Base-by-base conservation (phyloP, 2,329 filamentous ascomycete genomes). In the Gremmenia infestans region DNA sequence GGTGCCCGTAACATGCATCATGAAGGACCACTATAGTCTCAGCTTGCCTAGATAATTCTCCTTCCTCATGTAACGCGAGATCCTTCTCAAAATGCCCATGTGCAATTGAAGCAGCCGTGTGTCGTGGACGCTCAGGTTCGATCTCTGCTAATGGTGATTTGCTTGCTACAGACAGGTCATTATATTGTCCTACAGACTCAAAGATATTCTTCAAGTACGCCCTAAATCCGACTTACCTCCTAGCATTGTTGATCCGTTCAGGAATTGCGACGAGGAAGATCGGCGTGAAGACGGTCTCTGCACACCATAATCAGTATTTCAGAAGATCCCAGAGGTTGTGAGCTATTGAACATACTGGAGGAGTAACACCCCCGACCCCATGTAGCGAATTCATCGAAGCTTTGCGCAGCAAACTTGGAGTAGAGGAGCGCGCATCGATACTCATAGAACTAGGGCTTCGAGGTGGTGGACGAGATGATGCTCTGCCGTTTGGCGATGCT, bases 1-100 rank as follows among this genome's bases (percentile, higher is more conserved):
- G 86, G 73, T 99, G 94, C 23, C 93, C 92, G 70, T 97, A 99
- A 72, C 93, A 96, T 52, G 88, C 86, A 74, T 99, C 94, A 66
- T 97, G 91, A 2, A 99, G 76, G 32, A 99, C 81, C 48, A 97
- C 91, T 4, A 95, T 74, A 0, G 91, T 91, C 58, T 91, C 77
- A 11, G 81, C 72, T 36, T 73, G 62, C 25, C 62, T 60, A 22
- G 58, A 19, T 62, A 56, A 14, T 63, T 56, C 36, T 64, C 60
- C 47, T 45, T 55, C 28, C 59, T 54, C 45, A 54, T 70, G 68
- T 36, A 66, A 36, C 36, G 66, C 64, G 14, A 71, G 54, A 45
- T 71, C 69, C 25, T 60, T 62, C 48, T 64, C 64, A 56, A 71
- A 70, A 54, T 70, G 63, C 28, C 63, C 64, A 17, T 51, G 64